Conservation (phyloP, 495 filamentous ascomycete genomes). For the Annulohypoxylon stygium region DNA sequence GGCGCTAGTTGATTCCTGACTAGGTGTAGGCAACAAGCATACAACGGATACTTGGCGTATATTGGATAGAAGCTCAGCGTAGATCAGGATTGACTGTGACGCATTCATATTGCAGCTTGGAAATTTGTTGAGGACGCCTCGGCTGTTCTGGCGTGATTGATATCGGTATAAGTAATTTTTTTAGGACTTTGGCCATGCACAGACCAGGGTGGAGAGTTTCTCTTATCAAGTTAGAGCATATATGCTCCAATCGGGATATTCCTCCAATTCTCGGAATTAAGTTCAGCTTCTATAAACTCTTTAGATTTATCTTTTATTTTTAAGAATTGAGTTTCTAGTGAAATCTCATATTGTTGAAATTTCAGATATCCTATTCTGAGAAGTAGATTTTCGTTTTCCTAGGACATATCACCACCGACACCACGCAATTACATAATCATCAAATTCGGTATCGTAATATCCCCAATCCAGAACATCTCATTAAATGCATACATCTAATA, state of each 20-base stretch:
- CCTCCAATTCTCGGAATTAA: neutral
- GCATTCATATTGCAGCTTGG: constrained; percentile 46
- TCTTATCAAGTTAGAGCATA: neutral
- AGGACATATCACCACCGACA: neutral
- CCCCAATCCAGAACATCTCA: neutral
- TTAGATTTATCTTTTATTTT: neutral
- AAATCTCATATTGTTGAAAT: too few relatives aligned
- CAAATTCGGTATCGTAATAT: neutral
- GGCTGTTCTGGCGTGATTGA: constrained; percentile 13
- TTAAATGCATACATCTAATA: constrained; percentile 26
- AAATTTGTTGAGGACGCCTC: constrained; percentile 29
- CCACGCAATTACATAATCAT: neutral
- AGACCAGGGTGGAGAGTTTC: constrained; percentile 16
- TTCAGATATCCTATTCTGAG: too few relatives aligned
- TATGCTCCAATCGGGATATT: constrained; percentile 2
- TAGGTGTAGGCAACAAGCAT: constrained; percentile 70
- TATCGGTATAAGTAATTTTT: constrained; percentile 5
- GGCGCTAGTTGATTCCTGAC: constrained; percentile 61
- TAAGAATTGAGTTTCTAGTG: neutral
- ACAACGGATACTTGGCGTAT: constrained; percentile 86
- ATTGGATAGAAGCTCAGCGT: constrained; percentile 89
- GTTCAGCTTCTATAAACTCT: neutral
- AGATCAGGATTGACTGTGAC: constrained; percentile 64
- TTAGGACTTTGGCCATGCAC: constrained; percentile 15
- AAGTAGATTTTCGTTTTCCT: neutral